Conservation (phyloP, 495 filamentous ascomycete genomes). For the Penicillium antarcticum region DNA sequence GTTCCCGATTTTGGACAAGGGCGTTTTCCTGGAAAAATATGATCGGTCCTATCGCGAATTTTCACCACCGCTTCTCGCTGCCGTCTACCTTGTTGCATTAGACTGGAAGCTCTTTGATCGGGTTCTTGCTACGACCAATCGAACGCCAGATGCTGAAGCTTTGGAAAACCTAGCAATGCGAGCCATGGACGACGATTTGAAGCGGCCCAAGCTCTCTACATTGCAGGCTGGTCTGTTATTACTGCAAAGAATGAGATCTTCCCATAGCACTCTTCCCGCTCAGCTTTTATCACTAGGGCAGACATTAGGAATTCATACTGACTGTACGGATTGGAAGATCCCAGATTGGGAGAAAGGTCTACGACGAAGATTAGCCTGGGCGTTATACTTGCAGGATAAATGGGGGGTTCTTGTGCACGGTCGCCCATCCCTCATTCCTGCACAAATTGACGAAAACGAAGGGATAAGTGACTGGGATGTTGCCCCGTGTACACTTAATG, state of each 20-base stretch:
- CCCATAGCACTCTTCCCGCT: constrained; percentile 7
- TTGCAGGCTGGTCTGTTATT: constrained; percentile 77
- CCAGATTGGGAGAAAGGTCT: constrained; percentile 78
- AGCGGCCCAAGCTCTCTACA: constrained; percentile 75
- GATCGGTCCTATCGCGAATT: constrained; percentile 68
- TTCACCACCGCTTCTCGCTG: constrained; percentile 74
- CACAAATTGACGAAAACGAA: constrained; percentile 51
- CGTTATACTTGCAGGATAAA: constrained; percentile 84
- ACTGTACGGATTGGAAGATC: constrained; percentile 76
- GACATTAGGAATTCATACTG: constrained; percentile 77
- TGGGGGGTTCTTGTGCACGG: constrained; percentile 83
- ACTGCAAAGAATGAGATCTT: constrained; percentile 53
- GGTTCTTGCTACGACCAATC: constrained; percentile 46
- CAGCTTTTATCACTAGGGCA: constrained; percentile 70
- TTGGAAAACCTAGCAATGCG: constrained; percentile 66
- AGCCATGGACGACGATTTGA: constrained; percentile 58
- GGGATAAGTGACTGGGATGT: constrained; percentile 38
- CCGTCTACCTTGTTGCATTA: constrained; percentile 76
- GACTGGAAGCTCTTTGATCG: constrained; percentile 80
- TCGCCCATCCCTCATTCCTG: constrained; percentile 76
- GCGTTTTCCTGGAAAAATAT: constrained; percentile 75
- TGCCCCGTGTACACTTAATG: constrained; percentile 5
- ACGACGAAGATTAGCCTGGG: constrained; percentile 78
- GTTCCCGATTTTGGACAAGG: constrained; percentile 72
- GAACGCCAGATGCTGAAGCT: constrained; percentile 54